These are phyloP conservation scores for Malassezia pachydermatis DNA, from an alignment of 1,284 basidiomycete species.

Conservation along the genomic window DNA sequence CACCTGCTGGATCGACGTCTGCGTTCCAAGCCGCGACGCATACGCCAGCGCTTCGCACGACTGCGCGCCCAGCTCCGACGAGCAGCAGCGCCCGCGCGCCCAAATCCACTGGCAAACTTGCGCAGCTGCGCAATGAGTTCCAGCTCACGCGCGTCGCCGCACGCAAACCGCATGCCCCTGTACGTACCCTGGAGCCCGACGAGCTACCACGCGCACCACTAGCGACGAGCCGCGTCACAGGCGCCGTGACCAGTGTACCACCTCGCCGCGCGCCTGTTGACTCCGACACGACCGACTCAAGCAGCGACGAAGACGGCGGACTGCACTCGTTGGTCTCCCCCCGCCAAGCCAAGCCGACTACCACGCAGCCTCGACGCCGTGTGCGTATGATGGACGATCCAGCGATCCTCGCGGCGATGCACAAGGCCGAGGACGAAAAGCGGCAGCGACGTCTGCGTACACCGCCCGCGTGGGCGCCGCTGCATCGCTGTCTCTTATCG, in stretches of 20 bases:
- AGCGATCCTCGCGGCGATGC: slow-evolving; percentile 21
- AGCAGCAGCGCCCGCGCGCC: neutral
- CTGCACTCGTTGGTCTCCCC: slow-evolving; percentile 42
- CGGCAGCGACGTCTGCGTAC: slow-evolving; percentile 58
- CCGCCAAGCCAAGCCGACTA: slow-evolving; percentile 50
- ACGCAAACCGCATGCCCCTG: slow-evolving; percentile 25
- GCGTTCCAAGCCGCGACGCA: slow-evolving; percentile 3
- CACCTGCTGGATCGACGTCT: neutral
- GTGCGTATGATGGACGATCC: slow-evolving; percentile 60
- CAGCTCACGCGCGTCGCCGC: slow-evolving; percentile 20
- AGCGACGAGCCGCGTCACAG: slow-evolving; percentile 34
- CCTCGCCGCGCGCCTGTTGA: neutral
- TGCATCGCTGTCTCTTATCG: slow-evolving; percentile 70
- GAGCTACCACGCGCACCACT: slow-evolving; percentile 31
- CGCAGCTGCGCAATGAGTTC: slow-evolving; percentile 30
- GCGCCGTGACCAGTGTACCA: slow-evolving; percentile 24
- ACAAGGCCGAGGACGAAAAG: slow-evolving; percentile 26
- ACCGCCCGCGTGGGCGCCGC: slow-evolving; percentile 67
- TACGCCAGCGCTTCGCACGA: slow-evolving; percentile 10
- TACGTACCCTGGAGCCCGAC: slow-evolving; percentile 19
- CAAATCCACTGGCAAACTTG: slow-evolving; percentile 21
- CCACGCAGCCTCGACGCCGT: slow-evolving; percentile 54
- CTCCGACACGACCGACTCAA: slow-evolving; percentile 14
- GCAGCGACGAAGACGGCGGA: slow-evolving; percentile 36
- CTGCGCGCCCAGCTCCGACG: slow-evolving; percentile 18